Evolutionary conservation across 2,329 filamentous ascomycete species (phyloP), one percentile per base, ranked within the genome.

Genomic region (Cryphonectria parasitica): DNA sequence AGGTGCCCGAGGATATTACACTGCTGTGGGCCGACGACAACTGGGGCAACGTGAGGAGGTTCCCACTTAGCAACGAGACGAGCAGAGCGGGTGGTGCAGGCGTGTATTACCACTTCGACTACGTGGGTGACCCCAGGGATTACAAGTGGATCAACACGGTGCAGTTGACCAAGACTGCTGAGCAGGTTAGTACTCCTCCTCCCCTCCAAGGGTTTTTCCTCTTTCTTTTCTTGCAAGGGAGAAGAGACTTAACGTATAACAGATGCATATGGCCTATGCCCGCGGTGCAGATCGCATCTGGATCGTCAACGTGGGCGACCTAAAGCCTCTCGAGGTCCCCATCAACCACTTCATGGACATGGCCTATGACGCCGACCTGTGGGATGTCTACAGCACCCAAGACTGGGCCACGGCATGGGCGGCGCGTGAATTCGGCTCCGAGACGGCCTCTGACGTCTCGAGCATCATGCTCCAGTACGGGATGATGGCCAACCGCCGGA

Each of bases 21-120:
- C 81, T 92, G 34, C 82, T 92, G 5, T 92, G 89, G 86, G 85
- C 89, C 0, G 90, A 92, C 76, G 90, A 92, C 79, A 92, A 91
- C 79, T 91, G 84, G 83, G 90, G 90, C 15, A 90, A 91, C 77
- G 84, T 90, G 36, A 84, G 89, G 39, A 83, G 90, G 31, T 80
- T 92, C 41, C 90, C 90, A 5, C 78, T 88, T 22, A 81, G 79
- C 0, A 86, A 88, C 71, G 90, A 92, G 80, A 88, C 84, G 2
- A 78, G 80, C n/a, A 81, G 90, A 15, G 79, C 81, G 5, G 90
- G 89, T 49, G 90, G 90, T 34, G 88, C 90, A 41, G 90, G 90
- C 60, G 86, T 92, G 3, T 91, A 91, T 78, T 91, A 90, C 77
- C 85, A 87, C 76, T 84, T 87, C 66, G 85, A 87, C 76, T 87